phyloP scores from a whole-genome alignment of 2,329 filamentous ascomycete species.

The Botrytis porri region DNA sequence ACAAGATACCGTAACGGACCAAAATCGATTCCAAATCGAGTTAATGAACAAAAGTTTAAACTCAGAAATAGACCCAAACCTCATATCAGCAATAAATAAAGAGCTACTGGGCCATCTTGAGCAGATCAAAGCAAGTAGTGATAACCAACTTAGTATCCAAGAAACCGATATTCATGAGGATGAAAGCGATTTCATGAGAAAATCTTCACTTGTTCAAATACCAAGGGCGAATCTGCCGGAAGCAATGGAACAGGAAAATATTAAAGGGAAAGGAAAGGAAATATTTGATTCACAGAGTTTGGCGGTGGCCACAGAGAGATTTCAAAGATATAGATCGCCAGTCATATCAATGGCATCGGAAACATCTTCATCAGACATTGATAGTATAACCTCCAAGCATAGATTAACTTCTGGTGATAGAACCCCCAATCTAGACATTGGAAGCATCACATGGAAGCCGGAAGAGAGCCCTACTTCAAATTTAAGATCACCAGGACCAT shows the following conservation, averaged over 20 bases:
- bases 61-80: background rate
- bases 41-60: background rate
- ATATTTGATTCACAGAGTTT: background rate
- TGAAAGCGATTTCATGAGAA: background rate
- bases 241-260: background rate
- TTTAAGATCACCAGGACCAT: background rate
- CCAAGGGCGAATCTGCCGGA: background rate
- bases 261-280: background rate
- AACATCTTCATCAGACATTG: background rate
- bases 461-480: background rate
- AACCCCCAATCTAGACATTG: background rate
- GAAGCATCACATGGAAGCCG: background rate
- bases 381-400: background rate
- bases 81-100: background rate
- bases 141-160: background rate
- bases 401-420: background rate
- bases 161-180: background rate
- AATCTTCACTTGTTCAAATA: background rate
- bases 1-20: background rate
- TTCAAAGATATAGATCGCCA: background rate
- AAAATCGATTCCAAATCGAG: background rate
- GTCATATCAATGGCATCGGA: background rate
- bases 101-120: background rate
- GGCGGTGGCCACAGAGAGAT: background rate
- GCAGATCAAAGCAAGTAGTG: background rate